Conservation (phyloP, 176 grass and related monocot species). For the Aegilops umbellulata region DNA sequence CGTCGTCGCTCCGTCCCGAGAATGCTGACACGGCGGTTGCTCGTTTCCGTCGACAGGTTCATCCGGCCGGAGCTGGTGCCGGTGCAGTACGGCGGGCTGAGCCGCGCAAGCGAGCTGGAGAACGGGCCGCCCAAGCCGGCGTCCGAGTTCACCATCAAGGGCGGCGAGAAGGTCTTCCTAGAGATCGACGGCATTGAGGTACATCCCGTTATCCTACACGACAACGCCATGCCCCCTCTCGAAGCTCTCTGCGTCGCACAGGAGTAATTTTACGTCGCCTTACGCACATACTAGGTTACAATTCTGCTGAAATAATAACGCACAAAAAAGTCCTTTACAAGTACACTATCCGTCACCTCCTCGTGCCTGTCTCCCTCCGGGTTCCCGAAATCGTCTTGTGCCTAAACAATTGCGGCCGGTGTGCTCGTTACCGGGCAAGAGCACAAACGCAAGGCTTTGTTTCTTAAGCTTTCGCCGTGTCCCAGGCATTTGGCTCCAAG, state of each 20-base stretch:
- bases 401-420: slow-evolving; percentile 11
- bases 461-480: slow-evolving; percentile 20
- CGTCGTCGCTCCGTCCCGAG: neutral
- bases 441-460: neutral
- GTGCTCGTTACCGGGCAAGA: neutral
- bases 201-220: neutral
- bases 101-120: slow-evolving; percentile 72
- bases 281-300: no score
- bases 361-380: slow-evolving; percentile 2
- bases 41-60: slow-evolving; percentile 39
- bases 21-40: neutral
- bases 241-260: neutral
- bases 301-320: no score
- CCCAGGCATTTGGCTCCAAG: neutral
- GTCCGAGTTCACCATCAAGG: slow-evolving; percentile 97
- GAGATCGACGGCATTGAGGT: slow-evolving; percentile 99
- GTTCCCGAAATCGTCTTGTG: neutral
- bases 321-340: no score
- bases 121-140: slow-evolving; percentile 90
- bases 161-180: slow-evolving; percentile 87
- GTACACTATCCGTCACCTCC: neutral
- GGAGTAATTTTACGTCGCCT: neutral
- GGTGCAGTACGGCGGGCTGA: slow-evolving; percentile 87
- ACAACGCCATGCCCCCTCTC: neutral
- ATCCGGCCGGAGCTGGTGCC: slow-evolving; percentile 93